These are phyloP conservation scores for Ophiostoma triangulosporum DNA, from an alignment of 2,329 filamentous ascomycete species.

Conservation along the genomic window DNA sequence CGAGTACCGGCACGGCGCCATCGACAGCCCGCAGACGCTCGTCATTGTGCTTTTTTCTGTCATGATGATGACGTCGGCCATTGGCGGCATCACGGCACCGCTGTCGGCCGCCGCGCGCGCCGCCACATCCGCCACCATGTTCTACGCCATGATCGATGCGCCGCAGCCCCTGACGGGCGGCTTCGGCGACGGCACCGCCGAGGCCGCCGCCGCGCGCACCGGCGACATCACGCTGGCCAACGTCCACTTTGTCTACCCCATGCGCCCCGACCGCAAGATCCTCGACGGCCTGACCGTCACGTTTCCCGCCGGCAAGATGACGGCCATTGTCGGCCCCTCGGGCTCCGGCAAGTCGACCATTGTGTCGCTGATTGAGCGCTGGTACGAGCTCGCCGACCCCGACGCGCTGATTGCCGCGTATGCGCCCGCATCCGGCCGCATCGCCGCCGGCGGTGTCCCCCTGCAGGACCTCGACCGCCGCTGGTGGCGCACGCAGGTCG, in stretches of 20 bases:
- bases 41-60: constrained; percentile 41
- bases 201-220: constrained; percentile 23
- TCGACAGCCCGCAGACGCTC: constrained; percentile 38
- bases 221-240: constrained; percentile 45
- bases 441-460: constrained; percentile 15
- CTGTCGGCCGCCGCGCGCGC: constrained; percentile 41
- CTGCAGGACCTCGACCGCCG: constrained; percentile 43
- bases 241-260: constrained; percentile 55
- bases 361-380: constrained; percentile 54
- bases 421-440: background rate
- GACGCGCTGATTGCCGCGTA: background rate
- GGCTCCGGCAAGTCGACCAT: constrained; percentile 75
- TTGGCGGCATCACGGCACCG: constrained; percentile 42
- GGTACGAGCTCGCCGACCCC: constrained; percentile 43
- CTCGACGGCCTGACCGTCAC: constrained; percentile 36
- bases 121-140: constrained; percentile 40
- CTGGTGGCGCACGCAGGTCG: constrained; percentile 39
- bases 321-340: constrained; percentile 69
- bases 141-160: constrained; percentile 37
- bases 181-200: constrained; percentile 13
- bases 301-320: constrained; percentile 55
- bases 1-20: constrained; percentile 31
- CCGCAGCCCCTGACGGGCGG: constrained; percentile 25
- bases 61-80: constrained; percentile 42
- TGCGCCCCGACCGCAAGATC: constrained; percentile 30